These are phyloP conservation scores for Dryas drummondii DNA, from an alignment of 306 rosid genomes.

Conservation along the genomic window DNA sequence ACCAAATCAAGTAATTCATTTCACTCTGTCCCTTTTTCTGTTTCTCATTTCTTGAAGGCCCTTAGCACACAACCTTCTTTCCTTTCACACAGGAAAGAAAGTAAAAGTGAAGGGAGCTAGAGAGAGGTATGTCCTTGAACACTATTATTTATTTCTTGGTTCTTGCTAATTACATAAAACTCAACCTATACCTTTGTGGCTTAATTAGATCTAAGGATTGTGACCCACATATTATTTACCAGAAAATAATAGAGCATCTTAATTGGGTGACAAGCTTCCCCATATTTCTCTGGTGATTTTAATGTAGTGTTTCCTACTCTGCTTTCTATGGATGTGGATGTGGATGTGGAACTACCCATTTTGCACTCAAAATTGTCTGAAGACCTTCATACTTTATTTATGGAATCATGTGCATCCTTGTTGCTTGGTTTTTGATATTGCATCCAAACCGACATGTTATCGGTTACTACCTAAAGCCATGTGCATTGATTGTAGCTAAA, in stretches of 20 bases:
- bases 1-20: neutral
- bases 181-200: no score
- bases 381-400: neutral
- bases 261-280: conserved; percentile 11
- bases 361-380: no score
- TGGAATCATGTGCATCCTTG: conserved; percentile 17
- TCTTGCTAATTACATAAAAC: neutral
- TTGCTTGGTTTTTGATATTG: neutral
- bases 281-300: neutral
- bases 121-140: conserved; percentile 1
- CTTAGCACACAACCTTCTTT: neutral
- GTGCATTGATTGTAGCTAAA: neutral
- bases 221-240: neutral
- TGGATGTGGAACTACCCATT: no score
- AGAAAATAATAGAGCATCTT: neutral
- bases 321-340: no score
- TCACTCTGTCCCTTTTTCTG: neutral
- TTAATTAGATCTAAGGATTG: neutral
- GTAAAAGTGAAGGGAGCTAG: neutral
- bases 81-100: neutral
- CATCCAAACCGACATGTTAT: neutral
- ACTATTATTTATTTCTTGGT: neutral
- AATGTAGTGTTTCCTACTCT: neutral
- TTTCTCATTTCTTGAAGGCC: neutral
- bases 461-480: neutral